Base-by-base conservation (phyloP, 2,329 filamentous ascomycete genomes). In the Sporothrix euskadiensis region DNA sequence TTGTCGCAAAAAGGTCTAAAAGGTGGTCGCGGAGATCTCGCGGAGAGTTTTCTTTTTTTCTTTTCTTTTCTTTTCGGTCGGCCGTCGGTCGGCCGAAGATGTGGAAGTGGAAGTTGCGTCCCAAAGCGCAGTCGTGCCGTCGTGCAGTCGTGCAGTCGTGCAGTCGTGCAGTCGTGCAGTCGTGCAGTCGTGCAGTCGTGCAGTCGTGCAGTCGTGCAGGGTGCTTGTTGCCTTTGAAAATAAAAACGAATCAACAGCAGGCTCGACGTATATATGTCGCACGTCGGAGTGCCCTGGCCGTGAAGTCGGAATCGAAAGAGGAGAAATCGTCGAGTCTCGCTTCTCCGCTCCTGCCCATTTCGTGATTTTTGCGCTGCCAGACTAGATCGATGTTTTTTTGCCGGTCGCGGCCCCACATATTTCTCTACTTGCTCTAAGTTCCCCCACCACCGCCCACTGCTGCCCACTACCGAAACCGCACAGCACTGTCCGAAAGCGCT, bases 321-420 rank as follows among this genome's bases (percentile, higher is more conserved):
- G 22, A 22, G n/a, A 22, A 65, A 26, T 26, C 59, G 35, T 66
- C 61, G 26, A 16, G 61, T 47, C 61, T 44, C 7, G 39, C n/a
- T 30, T 30, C 39, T 47, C 39, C 39, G 61, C 61, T 63, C 59
- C 35, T 63, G 59, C 35, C 35, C 35, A 47, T 47, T 65, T 65
- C 39, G 61, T 26, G 61, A 65, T 44, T 65, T 65, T 47, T 47
- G 22, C 26, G 39, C 61, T 65, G 44, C 44, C 44, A 14, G 19
- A 49, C 22, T 41, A 44, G 49, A 61, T 52, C 35, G 71, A 59
- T 57, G 61, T 22, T 35, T 68, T 49, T 47, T n/a, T 47, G 66
- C 66, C 66, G 44, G 56, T 52, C 26, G 8, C 66, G 56, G 66
- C 72, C 56, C 72, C 72, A 70, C 57, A 56, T 35, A 26, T 44